Base-by-base conservation (phyloP, 805 yeast species). In the Starmerella lactis-condensi region DNA sequence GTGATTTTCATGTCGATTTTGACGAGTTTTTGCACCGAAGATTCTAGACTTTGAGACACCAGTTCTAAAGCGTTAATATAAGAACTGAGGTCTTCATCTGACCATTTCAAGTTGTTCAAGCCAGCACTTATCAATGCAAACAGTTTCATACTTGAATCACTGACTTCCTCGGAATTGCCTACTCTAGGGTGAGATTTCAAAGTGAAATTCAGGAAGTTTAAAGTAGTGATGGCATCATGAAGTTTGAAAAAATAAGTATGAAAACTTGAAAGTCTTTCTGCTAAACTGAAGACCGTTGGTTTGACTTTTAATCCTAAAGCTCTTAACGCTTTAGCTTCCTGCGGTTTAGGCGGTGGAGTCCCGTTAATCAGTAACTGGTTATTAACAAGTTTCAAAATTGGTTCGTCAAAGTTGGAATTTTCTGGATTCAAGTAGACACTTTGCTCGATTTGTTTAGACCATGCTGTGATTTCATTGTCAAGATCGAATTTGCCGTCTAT, bases 401-500 rank as follows among this genome's bases (percentile, higher is more conserved):
- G 18, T 6, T 14, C 22, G 4, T 22, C 26, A 23, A 14, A 23
- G 12, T 6, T 16, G 6, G 14, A 11, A 15, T 8, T 9, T 9
- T n/a, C 15, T 24, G 11, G 11, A 24, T 9, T 24, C 9, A 12
- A 8, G 27, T 17, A 12, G 27, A 9, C 10, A 15, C 12, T 8
- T 10, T 8, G 19, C 9, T n/a, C 19, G 17, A 11, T 17, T 9
- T 12, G 16, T 7, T 26, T 12, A 6, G 29, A 29, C 89, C 92
- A 81, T 2, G 48, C 44, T 0, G 57, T 50, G 30, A 61, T 64
- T 0, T 64, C 41, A 0, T 17, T 28, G 13, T 60, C 51, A 0
- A 68, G 46, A 29, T 72, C 57, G 8, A 71, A 50, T 29, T 61
- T 65, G 16, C 56, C 51, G n/a, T 57, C 43, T 29, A 76, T 56